Base-by-base conservation (phyloP, 176 grass and related monocot species). In the Oryza punctata region DNA sequence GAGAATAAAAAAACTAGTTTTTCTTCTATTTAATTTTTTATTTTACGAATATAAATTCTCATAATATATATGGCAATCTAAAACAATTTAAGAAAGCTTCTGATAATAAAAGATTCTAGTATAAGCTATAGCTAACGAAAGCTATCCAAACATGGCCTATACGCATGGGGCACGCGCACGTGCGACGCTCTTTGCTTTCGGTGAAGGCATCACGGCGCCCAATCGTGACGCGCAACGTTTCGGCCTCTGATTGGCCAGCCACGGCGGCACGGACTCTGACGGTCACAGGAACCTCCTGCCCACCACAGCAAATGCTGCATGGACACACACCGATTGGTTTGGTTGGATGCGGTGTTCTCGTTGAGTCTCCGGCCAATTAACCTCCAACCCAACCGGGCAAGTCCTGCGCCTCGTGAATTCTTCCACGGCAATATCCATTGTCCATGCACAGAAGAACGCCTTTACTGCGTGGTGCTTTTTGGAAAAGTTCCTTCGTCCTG, bases 251-350 rank as follows among this genome's bases (percentile, higher is more conserved):
- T n/a, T 85, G 85, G 85, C 25, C 23, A 1, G 1, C 7, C n/a
- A 44, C 66, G 83, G 82, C 71, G 52, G 87, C 76, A 89, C 67
- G 81, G 71, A 66, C 64, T 7, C 3, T 27, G 2, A 74, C 18
- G 19, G 2, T 69, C 7, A 0, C 16, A 28, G 7, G 0, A 41
- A 41, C 40, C 10, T 41, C 40, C 40, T 41, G 40, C 40, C 40
- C 40, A 41, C 9, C 40, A 41, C 29, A 12, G 27, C 66, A 59
- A 81, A 54, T 33, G 46, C 21, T 70, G 24, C 65, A 19, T n/a
- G 10, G 1, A 52, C 43, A 52, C 41, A 40, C 52, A 10, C 8
- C 38, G 8, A 40, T 35, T 35, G 5, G 6, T 3, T 40, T 40
- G 8, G 38, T 40, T 10, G 38, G 38, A 40, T 40, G 8, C 19